Evolutionary conservation across 2,329 filamentous ascomycete species (phyloP), one percentile per base, ranked within the genome.

Genomic region (Claviceps arundinis): DNA sequence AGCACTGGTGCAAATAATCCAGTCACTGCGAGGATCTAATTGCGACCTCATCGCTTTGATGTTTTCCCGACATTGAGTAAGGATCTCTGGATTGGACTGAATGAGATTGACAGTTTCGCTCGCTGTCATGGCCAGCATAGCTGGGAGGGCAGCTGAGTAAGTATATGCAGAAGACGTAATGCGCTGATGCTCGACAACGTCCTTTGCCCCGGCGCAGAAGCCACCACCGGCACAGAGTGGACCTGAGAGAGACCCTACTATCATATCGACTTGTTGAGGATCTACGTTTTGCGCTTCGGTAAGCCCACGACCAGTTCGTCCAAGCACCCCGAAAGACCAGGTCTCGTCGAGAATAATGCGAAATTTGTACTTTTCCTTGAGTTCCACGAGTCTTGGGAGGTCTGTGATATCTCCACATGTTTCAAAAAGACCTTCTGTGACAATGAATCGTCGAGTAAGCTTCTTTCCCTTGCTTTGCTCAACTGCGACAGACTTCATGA

Each of bases 231-330:
- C 89, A 63, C 91, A 93, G 40, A 98, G 76, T 16, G 90, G 86
- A 2, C 93, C 91, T 13, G 91, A 84, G 46, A 98, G 80, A 38
- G 89, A 95, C 44, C 94, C 93, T 50, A 97, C 80, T 59, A 98
- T 91, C 89, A 98, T 96, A 71, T 98, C 93, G 48, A 98, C 84
- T 64, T 95, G 87, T 9, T 85, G 81, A 0, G 91, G 83, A 65
- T 97, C 93, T 17, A 98, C 91, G 60, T 97, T 95, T 64, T 97
- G 93, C 5, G 91, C 88, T 72, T 98, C 94, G 0, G 93, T 97
- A 41, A 97, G 76, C 54, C 93, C 93, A 50, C 89, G 84, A 19
- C 93, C 94, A 26, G 89, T 95, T 56, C 89, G 80, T 47, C 93
- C 93, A 5, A 98, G 78, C 17, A 97, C 87, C 55, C 91, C 94